phyloP scores from a whole-genome alignment of 768 basidiomycete genomes.

The Macrolepiota fuliginosa region DNA sequence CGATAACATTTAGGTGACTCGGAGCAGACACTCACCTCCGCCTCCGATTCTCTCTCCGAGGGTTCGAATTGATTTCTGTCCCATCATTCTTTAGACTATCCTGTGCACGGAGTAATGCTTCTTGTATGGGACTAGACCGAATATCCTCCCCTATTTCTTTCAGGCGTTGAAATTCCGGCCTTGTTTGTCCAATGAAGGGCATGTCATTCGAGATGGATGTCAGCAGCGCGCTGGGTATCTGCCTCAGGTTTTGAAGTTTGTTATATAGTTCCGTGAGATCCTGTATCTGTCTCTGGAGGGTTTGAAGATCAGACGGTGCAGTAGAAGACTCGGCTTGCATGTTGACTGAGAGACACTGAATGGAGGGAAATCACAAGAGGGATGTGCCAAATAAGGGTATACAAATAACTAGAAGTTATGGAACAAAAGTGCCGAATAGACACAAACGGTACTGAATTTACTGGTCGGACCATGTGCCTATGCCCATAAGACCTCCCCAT shows the following conservation, averaged over 20 bases:
- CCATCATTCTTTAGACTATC: slow-evolving; percentile 54
- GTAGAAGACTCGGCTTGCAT: slow-evolving; percentile 5
- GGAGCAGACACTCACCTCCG: slow-evolving; percentile 44
- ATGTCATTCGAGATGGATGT: slow-evolving; percentile 25
- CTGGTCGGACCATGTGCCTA: slow-evolving; percentile 34
- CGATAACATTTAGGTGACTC: slow-evolving; percentile 12
- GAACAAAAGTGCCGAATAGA: background rate
- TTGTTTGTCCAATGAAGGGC: slow-evolving; percentile 23
- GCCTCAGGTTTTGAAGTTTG: slow-evolving; percentile 42
- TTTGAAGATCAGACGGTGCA: slow-evolving; percentile 10
- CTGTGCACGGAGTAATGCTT: slow-evolving; percentile 52
- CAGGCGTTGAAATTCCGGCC: slow-evolving; percentile 43
- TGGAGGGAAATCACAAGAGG: background rate
- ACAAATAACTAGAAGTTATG: background rate
- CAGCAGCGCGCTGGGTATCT: slow-evolving; percentile 44
- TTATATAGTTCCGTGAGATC: slow-evolving; percentile 43
- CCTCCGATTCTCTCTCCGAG: slow-evolving; percentile 51
- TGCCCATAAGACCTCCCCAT: slow-evolving; percentile 35
- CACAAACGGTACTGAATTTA: slow-evolving; percentile 9
- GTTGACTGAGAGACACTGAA: background rate
- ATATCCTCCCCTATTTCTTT: slow-evolving; percentile 46
- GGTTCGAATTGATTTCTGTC: slow-evolving; percentile 42
- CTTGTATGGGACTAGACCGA: slow-evolving; percentile 52
- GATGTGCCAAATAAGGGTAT: slow-evolving; percentile 8
- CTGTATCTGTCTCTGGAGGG: slow-evolving; percentile 42